Conservation (phyloP, 768 basidiomycete genomes). For the Kwoniella botswanensis region DNA sequence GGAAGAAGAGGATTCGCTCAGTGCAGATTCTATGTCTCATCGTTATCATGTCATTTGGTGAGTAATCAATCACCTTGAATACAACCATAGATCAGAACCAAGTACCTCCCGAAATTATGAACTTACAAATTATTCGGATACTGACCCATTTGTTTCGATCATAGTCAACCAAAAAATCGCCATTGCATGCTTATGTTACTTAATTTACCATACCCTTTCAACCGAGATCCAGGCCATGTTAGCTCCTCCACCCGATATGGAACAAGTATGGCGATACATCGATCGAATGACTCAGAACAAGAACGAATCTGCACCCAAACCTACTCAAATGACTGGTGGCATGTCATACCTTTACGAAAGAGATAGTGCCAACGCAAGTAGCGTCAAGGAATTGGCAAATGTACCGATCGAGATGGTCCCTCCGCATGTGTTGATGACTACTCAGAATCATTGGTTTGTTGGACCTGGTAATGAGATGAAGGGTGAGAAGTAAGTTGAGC, state of each 20-base stretch:
- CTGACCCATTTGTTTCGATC: background rate
- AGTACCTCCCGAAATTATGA: background rate
- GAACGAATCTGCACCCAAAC: conserved; percentile 19
- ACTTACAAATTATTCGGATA: background rate
- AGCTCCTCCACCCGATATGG: conserved; percentile 31
- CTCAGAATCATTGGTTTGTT: conserved; percentile 41
- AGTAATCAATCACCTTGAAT: conserved; percentile 13
- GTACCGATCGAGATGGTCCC: conserved; percentile 46
- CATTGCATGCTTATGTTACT: conserved; percentile 22
- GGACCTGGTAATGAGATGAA: conserved; percentile 36
- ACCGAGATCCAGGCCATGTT: conserved; percentile 34
- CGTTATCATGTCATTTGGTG: conserved; percentile 40
- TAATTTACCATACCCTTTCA: conserved; percentile 34
- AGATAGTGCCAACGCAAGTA: conserved; percentile 4
- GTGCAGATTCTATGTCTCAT: conserved; percentile 42
- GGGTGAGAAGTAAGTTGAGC: conserved; percentile 2
- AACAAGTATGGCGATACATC: conserved; percentile 14
- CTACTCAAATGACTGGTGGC: conserved; percentile 32
- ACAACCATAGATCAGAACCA: background rate
- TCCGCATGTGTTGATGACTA: conserved; percentile 48
- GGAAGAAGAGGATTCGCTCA: conserved; percentile 45
- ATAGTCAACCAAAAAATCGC: conserved; percentile 33
- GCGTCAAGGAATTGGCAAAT: conserved; percentile 24
- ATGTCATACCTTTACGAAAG: conserved; percentile 51
- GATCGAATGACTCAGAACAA: conserved; percentile 8